phyloP scores from a whole-genome alignment of 305 asterid species.

The Fraxinus floribunda region DNA sequence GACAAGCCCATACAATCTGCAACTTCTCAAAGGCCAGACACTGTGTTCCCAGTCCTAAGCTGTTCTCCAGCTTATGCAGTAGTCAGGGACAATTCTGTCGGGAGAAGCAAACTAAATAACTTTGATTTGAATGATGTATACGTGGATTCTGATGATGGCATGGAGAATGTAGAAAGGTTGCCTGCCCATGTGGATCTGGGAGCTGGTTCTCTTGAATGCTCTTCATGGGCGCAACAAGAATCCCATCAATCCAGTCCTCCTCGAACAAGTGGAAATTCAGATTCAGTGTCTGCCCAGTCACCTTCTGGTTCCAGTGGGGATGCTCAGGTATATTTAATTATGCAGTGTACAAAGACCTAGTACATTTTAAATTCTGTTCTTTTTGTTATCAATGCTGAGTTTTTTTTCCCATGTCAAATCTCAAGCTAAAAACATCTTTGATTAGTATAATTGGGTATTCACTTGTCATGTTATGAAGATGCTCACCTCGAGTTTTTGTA shows the following conservation, averaged over 20 bases:
- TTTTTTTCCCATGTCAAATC: not conserved
- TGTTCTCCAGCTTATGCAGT: conserved; percentile 49
- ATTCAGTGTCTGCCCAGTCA: conserved; percentile 77
- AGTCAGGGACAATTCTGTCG: conserved; percentile 50
- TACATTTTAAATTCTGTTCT: not conserved
- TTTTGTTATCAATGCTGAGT: not conserved
- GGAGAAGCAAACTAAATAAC: conserved; percentile 56
- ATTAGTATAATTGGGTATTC: not conserved
- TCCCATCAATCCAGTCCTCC: conserved; percentile 81
- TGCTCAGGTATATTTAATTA: conserved; percentile 52
- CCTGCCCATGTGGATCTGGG: conserved; percentile 45
- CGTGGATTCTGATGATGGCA: conserved; percentile 71
- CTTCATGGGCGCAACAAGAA: conserved; percentile 70
- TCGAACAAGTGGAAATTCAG: conserved; percentile 76
- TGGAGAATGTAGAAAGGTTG: conserved; percentile 59
- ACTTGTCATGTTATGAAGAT: not conserved
- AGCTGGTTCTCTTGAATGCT: conserved; percentile 48
- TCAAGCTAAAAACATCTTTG: not conserved
- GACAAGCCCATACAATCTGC: conserved; percentile 31
- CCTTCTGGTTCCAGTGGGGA: conserved; percentile 82
- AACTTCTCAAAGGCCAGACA: conserved; percentile 46
- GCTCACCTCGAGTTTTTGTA: not conserved
- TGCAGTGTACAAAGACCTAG: not conserved
- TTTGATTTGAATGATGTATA: conserved; percentile 75
- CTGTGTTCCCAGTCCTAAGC: conserved; percentile 36